phyloP scores from a whole-genome alignment of 805 yeast genomes.

The Saccharomycopsis schoenii region DNA sequence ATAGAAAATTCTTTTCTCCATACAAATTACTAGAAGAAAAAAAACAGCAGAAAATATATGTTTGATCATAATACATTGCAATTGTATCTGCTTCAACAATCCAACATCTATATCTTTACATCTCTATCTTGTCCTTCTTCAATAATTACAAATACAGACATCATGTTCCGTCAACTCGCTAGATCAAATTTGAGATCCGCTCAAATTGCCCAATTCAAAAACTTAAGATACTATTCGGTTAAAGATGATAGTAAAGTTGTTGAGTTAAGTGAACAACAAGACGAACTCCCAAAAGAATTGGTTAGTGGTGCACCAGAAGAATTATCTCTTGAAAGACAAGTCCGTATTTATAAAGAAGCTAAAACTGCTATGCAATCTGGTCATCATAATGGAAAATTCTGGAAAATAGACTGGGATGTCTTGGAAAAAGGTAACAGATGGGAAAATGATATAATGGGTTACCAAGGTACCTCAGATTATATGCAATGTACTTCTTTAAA shows the following conservation, averaged over 20 bases:
- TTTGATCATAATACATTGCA: background rate
- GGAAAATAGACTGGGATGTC: conserved; percentile 84
- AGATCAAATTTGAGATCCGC: background rate
- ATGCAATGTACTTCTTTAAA: conserved; percentile 59
- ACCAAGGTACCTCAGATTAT: conserved; percentile 69
- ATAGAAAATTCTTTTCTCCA: background rate
- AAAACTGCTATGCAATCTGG: conserved; percentile 72
- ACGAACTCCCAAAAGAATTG: conserved; percentile 40
- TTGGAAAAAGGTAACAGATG: conserved; percentile 69
- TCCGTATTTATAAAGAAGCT: conserved; percentile 66
- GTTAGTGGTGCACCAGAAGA: conserved; percentile 74
- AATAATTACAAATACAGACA: background rate
- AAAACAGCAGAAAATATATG: background rate
- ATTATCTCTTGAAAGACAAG: conserved; percentile 47
- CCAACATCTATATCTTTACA: background rate
- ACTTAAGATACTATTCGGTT: background rate
- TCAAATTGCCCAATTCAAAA: background rate
- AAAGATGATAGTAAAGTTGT: conserved; percentile 1
- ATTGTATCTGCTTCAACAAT: background rate
- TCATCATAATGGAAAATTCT: conserved; percentile 37
- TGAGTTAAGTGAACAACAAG: conserved; percentile 20
- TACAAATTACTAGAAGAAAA: background rate
- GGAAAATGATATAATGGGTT: conserved; percentile 86
- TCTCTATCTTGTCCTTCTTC: background rate
- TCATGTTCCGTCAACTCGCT: conserved; percentile 4